Conservation (phyloP, 1,284 basidiomycete genomes). For the Gomphus bonarii region DNA sequence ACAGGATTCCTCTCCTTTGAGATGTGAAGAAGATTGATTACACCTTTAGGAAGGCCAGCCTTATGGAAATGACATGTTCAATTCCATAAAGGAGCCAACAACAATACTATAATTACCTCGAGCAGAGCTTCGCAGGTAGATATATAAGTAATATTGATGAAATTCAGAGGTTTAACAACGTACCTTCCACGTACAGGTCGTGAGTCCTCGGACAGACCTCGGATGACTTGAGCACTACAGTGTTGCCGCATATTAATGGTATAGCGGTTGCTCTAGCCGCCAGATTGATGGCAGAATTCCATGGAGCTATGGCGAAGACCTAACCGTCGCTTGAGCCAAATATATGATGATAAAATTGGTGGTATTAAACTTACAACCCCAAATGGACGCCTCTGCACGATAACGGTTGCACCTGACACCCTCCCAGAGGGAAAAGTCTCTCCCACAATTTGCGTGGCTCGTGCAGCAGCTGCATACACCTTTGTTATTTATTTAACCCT, state of each 20-base stretch:
- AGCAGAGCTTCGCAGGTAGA: constrained; percentile 25
- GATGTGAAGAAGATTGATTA: constrained; percentile 48
- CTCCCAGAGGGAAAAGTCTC: constrained; percentile 21
- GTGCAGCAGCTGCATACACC: constrained; percentile 11
- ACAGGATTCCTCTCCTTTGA: constrained; percentile 34
- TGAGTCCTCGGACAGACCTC: constrained; percentile 45
- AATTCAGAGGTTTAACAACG: background rate
- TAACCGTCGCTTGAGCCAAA: background rate
- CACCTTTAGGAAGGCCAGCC: constrained; percentile 52
- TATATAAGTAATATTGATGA: background rate
- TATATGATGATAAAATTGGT: background rate
- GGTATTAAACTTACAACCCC: constrained; percentile 17
- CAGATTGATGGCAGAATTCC: constrained; percentile 39
- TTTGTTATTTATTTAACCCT: background rate
- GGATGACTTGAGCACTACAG: constrained; percentile 50
- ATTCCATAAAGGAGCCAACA: background rate
- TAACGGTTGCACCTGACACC: constrained; percentile 22
- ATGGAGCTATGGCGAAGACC: constrained; percentile 19
- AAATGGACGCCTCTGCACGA: constrained; percentile 22
- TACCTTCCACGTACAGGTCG: constrained; percentile 32
- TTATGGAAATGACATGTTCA: constrained; percentile 14
- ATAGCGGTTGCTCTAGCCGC: constrained; percentile 38
- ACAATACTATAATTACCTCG: constrained; percentile 21
- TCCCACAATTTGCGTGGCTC: constrained; percentile 20
- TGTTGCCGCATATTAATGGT: constrained; percentile 55